phyloP scores from a whole-genome alignment of 129 eudicot species.

The Flaveria brownii region DNA sequence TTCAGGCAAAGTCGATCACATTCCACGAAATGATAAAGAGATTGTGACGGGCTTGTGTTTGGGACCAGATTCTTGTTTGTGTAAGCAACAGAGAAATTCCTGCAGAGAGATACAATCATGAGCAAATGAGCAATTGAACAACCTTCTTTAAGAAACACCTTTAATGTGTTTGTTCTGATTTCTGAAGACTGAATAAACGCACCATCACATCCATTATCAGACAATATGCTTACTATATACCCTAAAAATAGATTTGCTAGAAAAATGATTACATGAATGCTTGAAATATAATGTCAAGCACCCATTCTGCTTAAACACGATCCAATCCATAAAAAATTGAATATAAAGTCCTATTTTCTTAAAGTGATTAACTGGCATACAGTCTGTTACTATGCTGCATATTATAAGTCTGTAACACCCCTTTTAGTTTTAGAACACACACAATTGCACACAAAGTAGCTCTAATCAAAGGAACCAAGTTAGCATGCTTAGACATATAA shows the following conservation, averaged over 20 bases:
- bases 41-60: conserved; percentile 19
- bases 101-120: conserved; percentile 28
- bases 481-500: too few relatives aligned
- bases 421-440: not conserved
- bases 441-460: not conserved
- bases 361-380: not conserved
- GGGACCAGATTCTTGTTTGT: conserved; percentile 32
- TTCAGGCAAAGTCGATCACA: conserved; percentile 32
- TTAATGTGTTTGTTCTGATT: too few relatives aligned
- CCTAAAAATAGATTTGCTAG: not conserved
- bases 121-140: not conserved
- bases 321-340: not conserved
- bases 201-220: too few relatives aligned
- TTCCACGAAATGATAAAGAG: conserved; percentile 30
- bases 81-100: conserved; percentile 48
- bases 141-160: not conserved
- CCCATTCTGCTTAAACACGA: not conserved
- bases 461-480: not conserved
- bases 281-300: not conserved
- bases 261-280: not conserved
- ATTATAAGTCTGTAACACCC: not conserved
- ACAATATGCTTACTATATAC: not conserved
- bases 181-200: too few relatives aligned
- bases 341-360: not conserved
- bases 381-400: not conserved